phyloP scores from a whole-genome alignment of 2,329 filamentous ascomycete species.

The Dendryphion nanum region DNA sequence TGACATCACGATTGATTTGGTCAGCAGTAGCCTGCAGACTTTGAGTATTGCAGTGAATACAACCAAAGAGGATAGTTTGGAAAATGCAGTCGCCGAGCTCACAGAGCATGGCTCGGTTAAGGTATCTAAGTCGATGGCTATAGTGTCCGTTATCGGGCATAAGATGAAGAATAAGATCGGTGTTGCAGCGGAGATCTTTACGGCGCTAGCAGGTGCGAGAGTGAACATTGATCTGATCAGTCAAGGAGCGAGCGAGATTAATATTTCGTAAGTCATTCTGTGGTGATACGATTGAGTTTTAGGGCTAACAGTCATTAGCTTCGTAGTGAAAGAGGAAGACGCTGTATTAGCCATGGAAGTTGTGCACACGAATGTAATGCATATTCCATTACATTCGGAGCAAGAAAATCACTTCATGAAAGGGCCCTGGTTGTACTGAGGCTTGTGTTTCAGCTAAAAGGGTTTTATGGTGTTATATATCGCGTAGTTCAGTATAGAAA shows the following conservation, averaged over 20 bases:
- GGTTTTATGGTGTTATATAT: too few species aligned
- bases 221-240: conserved; percentile 98
- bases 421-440: too few species aligned
- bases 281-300: too few species aligned
- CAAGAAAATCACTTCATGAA: too few species aligned
- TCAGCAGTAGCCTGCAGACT: conserved; percentile 89
- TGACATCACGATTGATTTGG: conserved; percentile 86
- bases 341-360: too few species aligned
- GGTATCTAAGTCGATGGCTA: conserved; percentile 83
- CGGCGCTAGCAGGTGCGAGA: conserved; percentile 74
- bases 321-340: too few species aligned
- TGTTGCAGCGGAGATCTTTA: conserved; percentile 88
- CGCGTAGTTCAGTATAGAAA: too few species aligned
- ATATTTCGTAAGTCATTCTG: conserved; percentile 94
- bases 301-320: too few species aligned
- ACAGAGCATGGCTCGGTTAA: conserved; percentile 80
- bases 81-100: conserved; percentile 60
- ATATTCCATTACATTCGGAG: too few species aligned
- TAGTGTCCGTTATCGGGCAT: conserved; percentile 84
- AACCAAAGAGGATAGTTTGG: conserved; percentile 48
- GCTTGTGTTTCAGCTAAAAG: too few species aligned
- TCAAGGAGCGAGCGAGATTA: conserved; percentile 96
- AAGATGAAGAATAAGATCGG: conserved; percentile 94
- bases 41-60: conserved; percentile 83
- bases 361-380: too few species aligned